Evolutionary conservation across 2,329 filamentous ascomycete genomes (phyloP), one percentile per base, ranked within the genome.

Genomic region (Hysterium pulicare): DNA sequence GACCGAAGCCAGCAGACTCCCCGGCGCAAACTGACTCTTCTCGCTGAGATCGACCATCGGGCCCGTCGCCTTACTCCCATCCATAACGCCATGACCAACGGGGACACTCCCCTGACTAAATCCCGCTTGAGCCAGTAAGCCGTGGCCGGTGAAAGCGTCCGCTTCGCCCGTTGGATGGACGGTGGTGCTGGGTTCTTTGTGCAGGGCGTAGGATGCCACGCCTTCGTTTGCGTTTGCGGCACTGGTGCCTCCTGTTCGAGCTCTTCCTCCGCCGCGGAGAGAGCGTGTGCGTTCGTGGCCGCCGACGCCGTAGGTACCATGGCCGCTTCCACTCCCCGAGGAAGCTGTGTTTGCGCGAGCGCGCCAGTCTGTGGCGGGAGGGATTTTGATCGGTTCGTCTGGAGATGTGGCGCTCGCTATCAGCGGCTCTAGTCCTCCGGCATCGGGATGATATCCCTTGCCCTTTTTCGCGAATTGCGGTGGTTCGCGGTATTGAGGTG

Each of bases 401-500:
- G 71, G 64, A 2, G 64, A 69, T 1, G 72, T 74, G 17, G 72
- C 73, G 32, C 58, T 65, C 22, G 74, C 71, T 17, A 76, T 68
- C 5, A 75, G 59, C 2, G 67, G 68, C 3, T 71, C 71, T 2
- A 65, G 48, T 13, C 54, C 51, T 6, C 62, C 42, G 2, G 57
- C 53, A 7, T 67, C 65, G 1, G 63, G 63, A 3, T 54, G 47
- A 55, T 62, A 71, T 3, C 79, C 80, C 45, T 75, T 75, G 13
- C 75, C 71, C 37, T 77, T 76, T 35, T 71, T 72, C 40, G 71
- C 65, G 56, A 76, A 75, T 61, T 83, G 74, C 15, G 83, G 83
- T 5, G 82, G 75, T 47, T 86, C 82, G 38, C 76, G 73, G 56
- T 83, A 85, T 37, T 74, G 71, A 0, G 82, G 81, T 0, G 81